Conservation (phyloP, 805 yeast genomes). For the Metschnikowia cubensis region DNA sequence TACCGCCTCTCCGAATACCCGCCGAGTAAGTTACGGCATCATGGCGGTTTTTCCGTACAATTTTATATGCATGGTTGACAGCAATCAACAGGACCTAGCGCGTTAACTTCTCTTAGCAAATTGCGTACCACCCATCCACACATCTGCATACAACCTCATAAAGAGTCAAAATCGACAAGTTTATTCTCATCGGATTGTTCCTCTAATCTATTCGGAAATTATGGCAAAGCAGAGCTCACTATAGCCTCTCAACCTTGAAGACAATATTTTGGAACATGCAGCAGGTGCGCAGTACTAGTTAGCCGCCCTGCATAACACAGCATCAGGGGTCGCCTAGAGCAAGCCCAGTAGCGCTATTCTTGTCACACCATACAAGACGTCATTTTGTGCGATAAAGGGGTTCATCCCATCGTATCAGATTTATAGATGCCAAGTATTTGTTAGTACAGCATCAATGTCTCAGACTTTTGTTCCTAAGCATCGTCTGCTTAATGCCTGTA, state of each 20-base stretch:
- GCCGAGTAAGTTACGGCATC: neutral
- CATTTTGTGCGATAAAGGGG: neutral
- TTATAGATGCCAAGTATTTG: neutral
- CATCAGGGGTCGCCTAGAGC: neutral
- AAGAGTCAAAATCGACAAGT: too few relatives aligned
- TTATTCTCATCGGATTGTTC: too few relatives aligned
- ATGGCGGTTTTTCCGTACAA: neutral
- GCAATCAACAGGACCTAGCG: neutral
- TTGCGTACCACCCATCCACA: neutral
- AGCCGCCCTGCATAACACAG: neutral
- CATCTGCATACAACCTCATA: neutral
- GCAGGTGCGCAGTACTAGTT: neutral
- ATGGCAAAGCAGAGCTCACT: neutral
- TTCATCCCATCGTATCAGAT: neutral
- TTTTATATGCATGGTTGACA: constrained; percentile 1
- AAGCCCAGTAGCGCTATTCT: neutral
- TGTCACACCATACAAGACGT: neutral
- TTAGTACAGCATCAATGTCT: neutral
- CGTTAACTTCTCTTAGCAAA: neutral
- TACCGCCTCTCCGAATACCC: neutral
- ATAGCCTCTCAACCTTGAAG: neutral
- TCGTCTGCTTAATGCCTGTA: neutral
- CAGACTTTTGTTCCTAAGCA: neutral
- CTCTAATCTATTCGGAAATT: too few relatives aligned
- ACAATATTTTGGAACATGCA: neutral